Base-by-base conservation (phyloP, 768 basidiomycete genomes). In the Thelephora ganbajun region DNA sequence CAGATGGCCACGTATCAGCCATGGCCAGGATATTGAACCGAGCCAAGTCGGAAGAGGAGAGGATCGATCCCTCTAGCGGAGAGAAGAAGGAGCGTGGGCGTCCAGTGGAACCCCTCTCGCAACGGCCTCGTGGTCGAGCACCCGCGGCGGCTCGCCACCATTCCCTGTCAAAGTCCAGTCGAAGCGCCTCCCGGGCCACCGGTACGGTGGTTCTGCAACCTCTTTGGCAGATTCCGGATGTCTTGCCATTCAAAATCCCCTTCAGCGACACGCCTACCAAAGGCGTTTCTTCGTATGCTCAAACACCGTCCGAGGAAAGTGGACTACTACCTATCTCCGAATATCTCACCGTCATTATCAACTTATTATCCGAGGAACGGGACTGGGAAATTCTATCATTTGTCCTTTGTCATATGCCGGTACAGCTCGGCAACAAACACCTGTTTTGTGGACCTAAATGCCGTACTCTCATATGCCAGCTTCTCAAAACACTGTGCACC, bases 331-430 rank as follows among this genome's bases (percentile, higher is more conserved):
- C 82, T 0, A 69, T 90, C 5, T 91, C 91, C 4, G 60, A 69
- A 42, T 92, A 94, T 58, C 70, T 98, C 5, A 56, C 57, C 9
- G 70, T 70, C 12, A 55, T 98, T 42, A 65, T 79, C 45, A 66
- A 66, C 2, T 71, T 96, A 51, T 63, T 98, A 35, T 75, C 81
- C 49, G 69, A 69, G 36, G 91, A 92, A 56, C 74, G 69, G 42
- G 87, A 81, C 51, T 98, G 94, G 93, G 96, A 98, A 50, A 70
- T 98, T 35, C 70, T 96, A 11, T 90, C 91, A 2, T 98, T 96
- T 57, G 69, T 92, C 4, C 70, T 99, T 4, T 90, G 86, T 57
- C 86, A 94, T 65, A 72, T 99, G 0, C 93, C 96, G 1, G 71
- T 79, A 7, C 92, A 98, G 59, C 72, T 98, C 9, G 71, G 86